Conservation (phyloP, 163 green algal species). For the Volvox carteri region DNA sequence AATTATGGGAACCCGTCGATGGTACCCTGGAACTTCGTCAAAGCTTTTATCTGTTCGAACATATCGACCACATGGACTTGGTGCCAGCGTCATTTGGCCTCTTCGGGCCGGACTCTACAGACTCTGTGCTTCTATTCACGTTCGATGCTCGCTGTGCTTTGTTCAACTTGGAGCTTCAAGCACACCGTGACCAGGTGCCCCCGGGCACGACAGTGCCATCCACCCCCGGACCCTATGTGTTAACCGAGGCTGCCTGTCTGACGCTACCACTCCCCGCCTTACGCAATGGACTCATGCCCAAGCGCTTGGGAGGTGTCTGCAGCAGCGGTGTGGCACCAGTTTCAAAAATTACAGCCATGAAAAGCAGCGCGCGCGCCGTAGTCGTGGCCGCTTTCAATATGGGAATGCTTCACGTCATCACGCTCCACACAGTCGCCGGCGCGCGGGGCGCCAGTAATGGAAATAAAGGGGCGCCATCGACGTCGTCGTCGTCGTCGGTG, state of each 20-base stretch:
- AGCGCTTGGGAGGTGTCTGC: conserved; percentile 32
- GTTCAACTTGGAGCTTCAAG: neutral
- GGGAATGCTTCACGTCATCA: conserved; percentile 37
- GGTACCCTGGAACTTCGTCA: conserved; percentile 9
- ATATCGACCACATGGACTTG: conserved; percentile 38
- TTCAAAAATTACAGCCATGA: neutral
- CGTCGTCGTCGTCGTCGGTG: too few relatives aligned
- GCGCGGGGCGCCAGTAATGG: too few relatives aligned
- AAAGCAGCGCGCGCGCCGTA: neutral
- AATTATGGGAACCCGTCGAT: conserved; percentile 38
- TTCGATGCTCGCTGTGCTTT: conserved; percentile 18
- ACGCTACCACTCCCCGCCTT: conserved; percentile 8
- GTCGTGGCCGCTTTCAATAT: conserved; percentile 9
- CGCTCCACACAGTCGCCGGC: neutral
- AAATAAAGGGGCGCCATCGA: too few relatives aligned
- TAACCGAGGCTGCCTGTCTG: conserved; percentile 33
- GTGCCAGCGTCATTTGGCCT: conserved; percentile 19
- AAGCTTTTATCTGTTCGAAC: conserved; percentile 36
- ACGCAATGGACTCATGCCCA: conserved; percentile 10
- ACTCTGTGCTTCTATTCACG: conserved; percentile 10
- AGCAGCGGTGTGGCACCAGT: conserved; percentile 28
- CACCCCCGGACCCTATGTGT: neutral
- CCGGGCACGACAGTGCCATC: neutral
- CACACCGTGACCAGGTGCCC: neutral
- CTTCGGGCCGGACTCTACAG: conserved; percentile 7